Evolutionary conservation across 2,329 filamentous ascomycete species (phyloP).

Genomic region (Epichloe festucae): DNA sequence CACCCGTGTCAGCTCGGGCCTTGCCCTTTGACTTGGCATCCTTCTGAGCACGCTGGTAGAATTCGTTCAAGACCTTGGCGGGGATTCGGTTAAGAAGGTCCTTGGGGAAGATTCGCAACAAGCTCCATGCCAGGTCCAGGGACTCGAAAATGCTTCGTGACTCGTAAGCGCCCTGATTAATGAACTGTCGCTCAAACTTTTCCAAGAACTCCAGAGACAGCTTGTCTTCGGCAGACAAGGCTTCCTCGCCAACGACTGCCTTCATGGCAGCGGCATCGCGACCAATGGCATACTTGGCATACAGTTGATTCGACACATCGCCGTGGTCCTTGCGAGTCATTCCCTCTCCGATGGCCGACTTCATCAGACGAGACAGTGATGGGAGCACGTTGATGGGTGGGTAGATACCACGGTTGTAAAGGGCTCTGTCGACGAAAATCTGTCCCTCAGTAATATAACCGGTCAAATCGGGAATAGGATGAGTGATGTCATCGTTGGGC

Average conservation of each 20-base stretch:
- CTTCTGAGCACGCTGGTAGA: slow-evolving; percentile 57
- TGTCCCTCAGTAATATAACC: slow-evolving; percentile 99
- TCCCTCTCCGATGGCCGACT: slow-evolving; percentile 95
- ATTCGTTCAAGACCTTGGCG: slow-evolving; percentile 70
- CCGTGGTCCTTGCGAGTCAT: slow-evolving; percentile 95
- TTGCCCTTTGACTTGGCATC: slow-evolving; percentile 52
- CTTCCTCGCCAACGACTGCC: slow-evolving; percentile 96
- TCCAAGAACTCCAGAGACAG: slow-evolving; percentile 95
- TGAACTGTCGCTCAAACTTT: slow-evolving; percentile 95
- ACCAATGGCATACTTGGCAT: slow-evolving; percentile 98
- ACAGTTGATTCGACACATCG: slow-evolving; percentile 98
- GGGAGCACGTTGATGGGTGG: slow-evolving; percentile 97
- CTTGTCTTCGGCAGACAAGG: slow-evolving; percentile 90
- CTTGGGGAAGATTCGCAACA: slow-evolving; percentile 95
- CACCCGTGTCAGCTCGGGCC: slow-evolving; percentile 30
- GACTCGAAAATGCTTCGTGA: slow-evolving; percentile 84
- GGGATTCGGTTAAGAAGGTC: slow-evolving; percentile 93
- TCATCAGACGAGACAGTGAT: slow-evolving; percentile 98
- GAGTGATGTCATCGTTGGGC: slow-evolving; percentile 99
- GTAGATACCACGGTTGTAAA: slow-evolving; percentile 95
- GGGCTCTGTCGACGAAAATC: slow-evolving; percentile 89
- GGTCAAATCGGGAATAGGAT: slow-evolving; percentile 96
- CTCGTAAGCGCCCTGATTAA: slow-evolving; percentile 85
- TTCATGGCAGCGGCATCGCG: slow-evolving; percentile 98
- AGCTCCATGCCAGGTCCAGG: slow-evolving; percentile 88